Evolutionary conservation across 345 rosid species (phyloP).

Genomic region (Bruguiera sexangula): DNA sequence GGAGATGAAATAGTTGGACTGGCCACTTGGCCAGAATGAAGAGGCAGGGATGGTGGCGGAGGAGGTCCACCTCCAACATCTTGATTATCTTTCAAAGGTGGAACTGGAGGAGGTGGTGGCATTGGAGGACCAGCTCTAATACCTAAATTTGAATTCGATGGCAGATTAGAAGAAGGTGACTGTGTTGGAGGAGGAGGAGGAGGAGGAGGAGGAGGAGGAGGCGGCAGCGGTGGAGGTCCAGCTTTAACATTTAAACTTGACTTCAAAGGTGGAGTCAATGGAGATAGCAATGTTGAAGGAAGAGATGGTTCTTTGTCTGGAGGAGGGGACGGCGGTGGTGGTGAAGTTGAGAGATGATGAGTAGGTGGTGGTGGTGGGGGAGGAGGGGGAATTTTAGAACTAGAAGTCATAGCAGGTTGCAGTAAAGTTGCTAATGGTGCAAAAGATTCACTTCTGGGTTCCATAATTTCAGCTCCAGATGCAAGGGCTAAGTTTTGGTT

Average conservation of each 20-base stretch:
- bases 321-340: not conserved
- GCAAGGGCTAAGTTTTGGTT: conserved; percentile 14
- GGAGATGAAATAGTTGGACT: not conserved
- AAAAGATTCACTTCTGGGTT: conserved; percentile 23
- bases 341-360: conserved; percentile 17
- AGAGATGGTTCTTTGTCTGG: conserved; percentile 8
- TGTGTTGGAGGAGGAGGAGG: conserved; percentile 28
- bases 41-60: conserved; percentile 25
- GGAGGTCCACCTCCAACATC: not conserved
- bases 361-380: conserved; percentile 19
- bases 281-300: conserved; percentile 3
- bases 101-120: conserved; percentile 36
- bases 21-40: conserved; percentile 6
- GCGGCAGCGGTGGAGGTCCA: conserved; percentile 11
- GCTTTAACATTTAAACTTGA: conserved; percentile 1
- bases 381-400: conserved; percentile 13
- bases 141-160: conserved; percentile 25
- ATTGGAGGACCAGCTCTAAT: conserved; percentile 29
- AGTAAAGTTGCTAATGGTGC: conserved; percentile 33
- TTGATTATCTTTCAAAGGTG: conserved; percentile 6
- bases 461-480: conserved; percentile 18
- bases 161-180: conserved; percentile 28
- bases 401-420: conserved; percentile 20
- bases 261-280: conserved; percentile 12
- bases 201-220: conserved; percentile 20